Evolutionary conservation across 805 yeast genomes (phyloP).

Genomic region (Metschnikowia borealis): DNA sequence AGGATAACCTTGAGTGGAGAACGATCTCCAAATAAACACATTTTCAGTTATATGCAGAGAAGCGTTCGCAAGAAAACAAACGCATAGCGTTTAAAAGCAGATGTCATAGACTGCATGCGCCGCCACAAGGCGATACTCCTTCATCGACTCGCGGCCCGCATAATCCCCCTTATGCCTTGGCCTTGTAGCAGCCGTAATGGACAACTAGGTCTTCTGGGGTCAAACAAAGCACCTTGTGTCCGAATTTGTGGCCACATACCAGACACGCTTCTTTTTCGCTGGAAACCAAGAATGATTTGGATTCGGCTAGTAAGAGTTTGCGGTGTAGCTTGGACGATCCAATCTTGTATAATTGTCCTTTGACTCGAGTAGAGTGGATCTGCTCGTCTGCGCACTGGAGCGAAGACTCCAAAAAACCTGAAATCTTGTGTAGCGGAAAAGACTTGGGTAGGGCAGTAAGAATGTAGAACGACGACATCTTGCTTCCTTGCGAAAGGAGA

Average conservation of each 20-base stretch:
- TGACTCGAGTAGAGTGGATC: constrained; percentile 39
- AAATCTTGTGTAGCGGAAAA: constrained; percentile 43
- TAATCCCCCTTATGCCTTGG: neutral
- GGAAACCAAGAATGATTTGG: constrained; percentile 35
- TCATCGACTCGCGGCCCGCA: neutral
- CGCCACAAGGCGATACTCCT: neutral
- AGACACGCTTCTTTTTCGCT: constrained; percentile 46
- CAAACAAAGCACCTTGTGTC: constrained; percentile 50
- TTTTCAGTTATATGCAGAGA: constrained; percentile 4
- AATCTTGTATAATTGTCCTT: constrained; percentile 50
- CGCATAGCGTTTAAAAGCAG: constrained; percentile 3
- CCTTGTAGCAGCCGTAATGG: constrained; percentile 52
- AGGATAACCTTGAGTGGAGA: constrained; percentile 3
- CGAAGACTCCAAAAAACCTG: constrained; percentile 42
- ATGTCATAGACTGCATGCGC: constrained; percentile 2
- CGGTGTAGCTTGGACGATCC: constrained; percentile 47
- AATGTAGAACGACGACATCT: constrained; percentile 44
- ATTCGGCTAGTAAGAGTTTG: constrained; percentile 35
- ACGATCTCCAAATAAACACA: constrained; percentile 4
- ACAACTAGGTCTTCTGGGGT: constrained; percentile 43
- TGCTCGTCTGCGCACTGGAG: constrained; percentile 38
- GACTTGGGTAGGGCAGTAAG: constrained; percentile 50
- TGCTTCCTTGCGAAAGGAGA: constrained; percentile 42
- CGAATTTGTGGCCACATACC: constrained; percentile 55
- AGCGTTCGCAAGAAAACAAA: constrained; percentile 3